phyloP scores from a whole-genome alignment of 1,284 basidiomycete genomes.

The Gomphus bonarii region DNA sequence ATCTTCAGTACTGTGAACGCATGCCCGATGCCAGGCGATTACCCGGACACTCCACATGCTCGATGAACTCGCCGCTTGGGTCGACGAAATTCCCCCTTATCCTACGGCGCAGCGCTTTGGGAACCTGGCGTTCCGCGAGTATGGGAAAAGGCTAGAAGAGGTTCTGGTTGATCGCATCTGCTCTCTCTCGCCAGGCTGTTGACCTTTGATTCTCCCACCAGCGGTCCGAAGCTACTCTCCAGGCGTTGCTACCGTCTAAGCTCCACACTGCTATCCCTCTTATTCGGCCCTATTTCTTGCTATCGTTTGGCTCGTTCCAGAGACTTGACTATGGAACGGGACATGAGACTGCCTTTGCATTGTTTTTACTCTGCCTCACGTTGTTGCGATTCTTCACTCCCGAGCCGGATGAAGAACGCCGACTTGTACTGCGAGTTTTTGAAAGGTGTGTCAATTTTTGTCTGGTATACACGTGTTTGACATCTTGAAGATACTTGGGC shows the following conservation, averaged over 20 bases:
- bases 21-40: conserved; percentile 32
- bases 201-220: conserved; percentile 22
- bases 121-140: conserved; percentile 85
- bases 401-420: conserved; percentile 15
- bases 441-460: conserved; percentile 8
- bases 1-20: not conserved
- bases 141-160: conserved; percentile 74
- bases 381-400: conserved; percentile 54
- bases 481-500: conserved; percentile 71
- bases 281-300: conserved; percentile 67
- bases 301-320: conserved; percentile 84
- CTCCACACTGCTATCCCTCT: conserved; percentile 42
- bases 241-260: conserved; percentile 35
- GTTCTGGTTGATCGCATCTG: conserved; percentile 30
- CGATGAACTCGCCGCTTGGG: conserved; percentile 66
- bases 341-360: conserved; percentile 82
- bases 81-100: conserved; percentile 72
- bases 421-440: conserved; percentile 16
- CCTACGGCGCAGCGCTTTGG: conserved; percentile 88
- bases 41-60: conserved; percentile 45
- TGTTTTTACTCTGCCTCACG: conserved; percentile 65
- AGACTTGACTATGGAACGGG: conserved; percentile 97
- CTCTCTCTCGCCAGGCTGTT: conserved; percentile 6
- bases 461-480: conserved; percentile 12
- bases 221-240: conserved; percentile 53